Conservation (phyloP, 768 basidiomycete species). For the Leccinum imitatum region DNA sequence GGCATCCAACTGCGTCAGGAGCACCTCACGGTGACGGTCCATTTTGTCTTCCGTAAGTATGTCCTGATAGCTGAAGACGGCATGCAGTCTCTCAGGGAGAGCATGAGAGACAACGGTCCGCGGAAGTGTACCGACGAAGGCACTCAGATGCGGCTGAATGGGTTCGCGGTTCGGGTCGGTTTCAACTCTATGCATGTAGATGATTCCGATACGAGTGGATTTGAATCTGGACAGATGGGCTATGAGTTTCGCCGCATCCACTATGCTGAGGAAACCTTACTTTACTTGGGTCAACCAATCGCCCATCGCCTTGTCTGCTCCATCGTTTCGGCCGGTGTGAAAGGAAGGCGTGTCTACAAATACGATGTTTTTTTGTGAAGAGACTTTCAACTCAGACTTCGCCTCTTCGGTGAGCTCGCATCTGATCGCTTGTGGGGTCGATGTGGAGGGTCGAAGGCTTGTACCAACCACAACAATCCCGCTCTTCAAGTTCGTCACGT, state of each 20-base stretch:
- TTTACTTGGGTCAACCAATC: conserved; percentile 9
- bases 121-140: conserved; percentile 11
- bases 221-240: conserved; percentile 3
- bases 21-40: rapidly evolving
- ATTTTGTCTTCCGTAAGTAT: rapidly evolving
- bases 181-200: conserved; percentile 20
- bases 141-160: conserved; percentile 8
- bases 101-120: not conserved
- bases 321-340: not conserved
- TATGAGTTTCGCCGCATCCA: not conserved
- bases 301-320: not conserved
- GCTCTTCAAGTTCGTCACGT: not conserved
- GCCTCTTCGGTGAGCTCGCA: conserved; percentile 3
- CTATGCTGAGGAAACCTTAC: not conserved
- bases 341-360: conserved; percentile 27
- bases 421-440: conserved; percentile 11
- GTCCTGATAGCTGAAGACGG: conserved; percentile 10
- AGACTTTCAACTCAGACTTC: not conserved
- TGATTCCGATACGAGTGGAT: conserved; percentile 9
- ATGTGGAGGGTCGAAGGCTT: not conserved
- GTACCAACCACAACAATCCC: not conserved
- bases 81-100: conserved; percentile 3
- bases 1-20: not conserved
- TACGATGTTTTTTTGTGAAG: conserved; percentile 9
- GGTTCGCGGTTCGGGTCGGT: rapidly evolving